Evolutionary conservation across 305 asterid species (phyloP), one percentile per base, ranked within the genome.

Genomic region (Fraxinus ornus): DNA sequence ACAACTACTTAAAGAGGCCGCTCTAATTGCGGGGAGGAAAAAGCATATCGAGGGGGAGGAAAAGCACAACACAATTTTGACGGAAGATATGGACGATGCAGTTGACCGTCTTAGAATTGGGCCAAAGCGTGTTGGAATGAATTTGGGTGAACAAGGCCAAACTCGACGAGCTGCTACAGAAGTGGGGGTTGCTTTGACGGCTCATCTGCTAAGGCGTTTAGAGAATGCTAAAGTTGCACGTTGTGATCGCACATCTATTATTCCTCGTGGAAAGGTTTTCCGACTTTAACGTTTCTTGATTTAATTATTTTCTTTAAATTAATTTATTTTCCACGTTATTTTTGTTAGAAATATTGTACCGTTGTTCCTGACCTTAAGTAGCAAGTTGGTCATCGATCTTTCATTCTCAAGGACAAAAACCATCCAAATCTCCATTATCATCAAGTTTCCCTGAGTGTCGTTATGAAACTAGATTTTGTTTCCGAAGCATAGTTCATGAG

Each of bases 1-100:
- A 39, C 99, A 94, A 78, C 98, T 96, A 83, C 98, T 96, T 86
- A 98, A 94, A 85, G 99, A 93, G 91, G 97, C 98, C 66, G 99
- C 99, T 88, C 95, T 94, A 75, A 97, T 96, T 79, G 99, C 99
- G 37, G 99, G 94, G 74, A 91, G 99, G 88, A 96, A 87, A 89
- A 89, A 93, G 36, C 99, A 94, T 77, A 26, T 86, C 76, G 91
- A 95, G 5, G 68, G 30, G 13, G 68, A 57, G 30, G 68, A 57
- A 19, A 57, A 57, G 30, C 68, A 57, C 28, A 8, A 57, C 68
- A 2, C 28, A 62, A 94, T 96, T 85, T 88, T 94, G 82, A 91
- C 89, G 22, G 82, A 97, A 3, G 99, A 96, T 87, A 85, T 96
- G 91, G 97, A 94, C 84, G 94, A 93, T 85, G 99, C 98, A 13